These are phyloP conservation scores for Aspergillus baeticus DNA, from an alignment of 495 filamentous ascomycete genomes.

Conservation along the genomic window DNA sequence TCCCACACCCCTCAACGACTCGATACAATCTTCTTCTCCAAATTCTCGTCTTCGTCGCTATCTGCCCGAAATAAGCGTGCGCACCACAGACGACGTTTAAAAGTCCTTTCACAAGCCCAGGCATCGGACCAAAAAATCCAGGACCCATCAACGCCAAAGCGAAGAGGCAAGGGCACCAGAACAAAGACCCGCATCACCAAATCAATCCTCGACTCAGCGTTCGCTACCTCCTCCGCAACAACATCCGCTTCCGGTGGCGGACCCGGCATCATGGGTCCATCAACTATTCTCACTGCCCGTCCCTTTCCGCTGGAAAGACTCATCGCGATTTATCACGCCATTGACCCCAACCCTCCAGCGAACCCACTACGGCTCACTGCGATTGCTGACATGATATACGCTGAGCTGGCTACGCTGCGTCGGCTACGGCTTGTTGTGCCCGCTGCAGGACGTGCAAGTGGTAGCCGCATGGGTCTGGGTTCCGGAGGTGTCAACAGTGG, in stretches of 20 bases:
- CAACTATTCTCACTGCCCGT: constrained; percentile 68
- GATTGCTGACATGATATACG: constrained; percentile 61
- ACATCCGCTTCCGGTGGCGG: constrained; percentile 36
- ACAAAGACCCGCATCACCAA: constrained; percentile 49
- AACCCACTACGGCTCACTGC: constrained; percentile 47
- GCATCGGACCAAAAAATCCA: constrained; percentile 37
- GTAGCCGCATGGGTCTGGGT: constrained; percentile 24
- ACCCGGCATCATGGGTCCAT: constrained; percentile 59
- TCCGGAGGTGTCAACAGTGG: constrained; percentile 34
- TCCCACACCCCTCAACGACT: constrained; percentile 80
- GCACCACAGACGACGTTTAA: constrained; percentile 56
- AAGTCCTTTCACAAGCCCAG: constrained; percentile 44
- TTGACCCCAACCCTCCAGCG: constrained; percentile 63
- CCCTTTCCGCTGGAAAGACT: constrained; percentile 85
- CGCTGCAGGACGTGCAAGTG: constrained; percentile 45
- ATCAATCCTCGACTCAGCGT: constrained; percentile 42
- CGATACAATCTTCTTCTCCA: constrained; percentile 83
- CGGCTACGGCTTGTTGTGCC: constrained; percentile 72
- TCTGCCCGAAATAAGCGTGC: constrained; percentile 49
- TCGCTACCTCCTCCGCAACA: constrained; percentile 39
- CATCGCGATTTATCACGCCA: constrained; percentile 80
- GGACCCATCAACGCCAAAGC: constrained; percentile 28
- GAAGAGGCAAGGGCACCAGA: constrained; percentile 40
- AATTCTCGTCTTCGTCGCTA: constrained; percentile 59
- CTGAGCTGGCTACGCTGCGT: constrained; percentile 76